Evolutionary conservation across 2,329 filamentous ascomycete genomes (phyloP).

Genomic region (Colletotrichum cordylinicola): DNA sequence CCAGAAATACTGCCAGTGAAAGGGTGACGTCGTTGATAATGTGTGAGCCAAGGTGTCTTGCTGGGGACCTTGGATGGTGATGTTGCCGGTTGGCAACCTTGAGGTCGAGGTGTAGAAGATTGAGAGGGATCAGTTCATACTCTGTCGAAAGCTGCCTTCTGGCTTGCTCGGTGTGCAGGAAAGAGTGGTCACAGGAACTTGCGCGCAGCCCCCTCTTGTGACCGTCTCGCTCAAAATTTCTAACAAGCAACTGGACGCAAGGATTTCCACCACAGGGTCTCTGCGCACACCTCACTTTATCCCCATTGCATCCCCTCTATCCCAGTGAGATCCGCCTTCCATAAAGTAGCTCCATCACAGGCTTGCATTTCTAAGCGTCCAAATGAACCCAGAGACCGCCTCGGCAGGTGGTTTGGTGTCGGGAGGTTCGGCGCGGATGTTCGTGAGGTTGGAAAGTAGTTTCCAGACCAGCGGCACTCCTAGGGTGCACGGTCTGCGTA

Average conservation of each 20-base stretch:
- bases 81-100: background rate
- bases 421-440: background rate
- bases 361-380: background rate
- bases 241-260: background rate
- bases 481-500: too few species aligned
- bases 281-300: background rate
- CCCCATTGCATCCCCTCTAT: background rate
- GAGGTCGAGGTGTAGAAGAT: background rate
- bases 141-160: background rate
- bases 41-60: background rate
- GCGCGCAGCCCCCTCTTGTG: background rate
- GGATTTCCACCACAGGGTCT: background rate
- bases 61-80: background rate
- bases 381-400: background rate
- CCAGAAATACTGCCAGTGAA: background rate
- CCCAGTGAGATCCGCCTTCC: background rate
- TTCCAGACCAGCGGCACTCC: too few species aligned
- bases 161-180: background rate
- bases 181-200: too few species aligned
- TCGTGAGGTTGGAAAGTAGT: background rate
- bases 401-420: background rate
- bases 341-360: background rate
- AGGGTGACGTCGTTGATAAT: background rate
- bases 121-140: background rate
- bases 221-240: background rate